phyloP scores from a whole-genome alignment of 768 basidiomycete genomes.

The Podaxis sp. region DNA sequence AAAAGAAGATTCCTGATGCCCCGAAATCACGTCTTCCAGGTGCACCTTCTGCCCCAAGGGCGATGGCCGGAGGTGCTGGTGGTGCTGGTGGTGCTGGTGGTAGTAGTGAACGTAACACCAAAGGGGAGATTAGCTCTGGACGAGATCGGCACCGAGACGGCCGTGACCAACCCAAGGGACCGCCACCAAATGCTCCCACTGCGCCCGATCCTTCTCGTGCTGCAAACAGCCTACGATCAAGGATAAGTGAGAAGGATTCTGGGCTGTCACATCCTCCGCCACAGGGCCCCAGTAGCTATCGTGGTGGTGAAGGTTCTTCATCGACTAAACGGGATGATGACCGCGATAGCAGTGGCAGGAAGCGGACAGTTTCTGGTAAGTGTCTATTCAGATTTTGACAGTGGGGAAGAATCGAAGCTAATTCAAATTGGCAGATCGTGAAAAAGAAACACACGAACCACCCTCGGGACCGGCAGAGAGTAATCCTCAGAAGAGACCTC shows the following conservation, averaged over 20 bases:
- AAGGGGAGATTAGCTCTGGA: slow-evolving; percentile 16
- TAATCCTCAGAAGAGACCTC: slow-evolving; percentile 54
- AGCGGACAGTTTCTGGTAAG: slow-evolving; percentile 70
- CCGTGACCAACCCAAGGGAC: slow-evolving; percentile 13
- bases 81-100: slow-evolving; percentile 4
- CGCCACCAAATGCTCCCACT: slow-evolving; percentile 16
- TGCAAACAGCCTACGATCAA: slow-evolving; percentile 31
- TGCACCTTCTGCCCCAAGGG: slow-evolving; percentile 19
- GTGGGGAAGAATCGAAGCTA: not conserved
- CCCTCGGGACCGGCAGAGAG: slow-evolving; percentile 28
- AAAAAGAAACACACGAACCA: slow-evolving; percentile 48
- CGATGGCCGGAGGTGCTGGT: slow-evolving; percentile 15
- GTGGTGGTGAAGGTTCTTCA: slow-evolving; percentile 38
- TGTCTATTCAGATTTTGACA: slow-evolving; percentile 6
- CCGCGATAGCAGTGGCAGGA: slow-evolving; percentile 53
- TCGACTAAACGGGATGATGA: slow-evolving; percentile 53
- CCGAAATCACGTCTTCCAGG: slow-evolving; percentile 13
- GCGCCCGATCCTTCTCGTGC: slow-evolving; percentile 22
- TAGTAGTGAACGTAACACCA: slow-evolving; percentile 12
- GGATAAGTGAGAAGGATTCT: slow-evolving; percentile 54
- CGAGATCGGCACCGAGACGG: slow-evolving; percentile 23
- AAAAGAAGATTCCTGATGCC: slow-evolving; percentile 19
- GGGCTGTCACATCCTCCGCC: slow-evolving; percentile 37
- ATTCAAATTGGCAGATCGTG: slow-evolving; percentile 48
- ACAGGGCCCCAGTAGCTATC: slow-evolving; percentile 30